A percentile compares a stretch with the other conserved stretches of the same genome.
These are phyloP conservation scores for Phytophthora pisi DNA, from an alignment of 352 stramenopile genomes.

Conservation along the genomic window DNA sequence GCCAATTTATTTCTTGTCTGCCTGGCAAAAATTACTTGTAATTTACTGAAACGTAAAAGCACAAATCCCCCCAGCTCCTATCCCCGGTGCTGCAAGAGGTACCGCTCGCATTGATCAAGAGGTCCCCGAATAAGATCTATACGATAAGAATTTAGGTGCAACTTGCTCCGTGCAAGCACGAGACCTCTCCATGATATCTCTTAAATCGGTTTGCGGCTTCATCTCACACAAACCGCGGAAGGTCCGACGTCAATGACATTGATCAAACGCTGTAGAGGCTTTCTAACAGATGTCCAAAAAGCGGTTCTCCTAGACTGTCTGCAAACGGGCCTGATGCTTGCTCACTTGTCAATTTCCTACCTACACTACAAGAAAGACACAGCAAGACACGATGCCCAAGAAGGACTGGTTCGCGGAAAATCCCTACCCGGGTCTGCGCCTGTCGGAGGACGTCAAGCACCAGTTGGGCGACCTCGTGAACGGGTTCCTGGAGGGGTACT, in stretches of 20 bases:
- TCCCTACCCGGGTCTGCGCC: slow-evolving; percentile 35
- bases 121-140: background rate
- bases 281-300: background rate
- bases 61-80: background rate
- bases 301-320: background rate
- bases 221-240: background rate
- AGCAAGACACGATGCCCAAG: slow-evolving; percentile 16
- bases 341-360: background rate
- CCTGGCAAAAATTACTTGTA: background rate
- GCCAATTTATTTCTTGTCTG: no score
- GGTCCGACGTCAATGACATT: background rate
- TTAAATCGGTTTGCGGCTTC: background rate
- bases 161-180: background rate
- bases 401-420: slow-evolving; percentile 34
- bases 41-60: background rate
- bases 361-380: background rate
- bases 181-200: background rate
- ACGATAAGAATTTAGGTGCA: background rate
- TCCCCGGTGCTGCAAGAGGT: background rate
- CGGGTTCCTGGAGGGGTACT: slow-evolving; percentile 35
- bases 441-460: slow-evolving; percentile 27
- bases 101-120: background rate
- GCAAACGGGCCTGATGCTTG: background rate
- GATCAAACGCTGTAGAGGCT: background rate
- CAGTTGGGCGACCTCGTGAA: slow-evolving; percentile 38